A percentile compares a stretch with the other conserved stretches of the same genome.
These are phyloP conservation scores for Acanthamoeba rhysodes DNA, from an alignment of 208 protist genomes.

Conservation along the genomic window DNA sequence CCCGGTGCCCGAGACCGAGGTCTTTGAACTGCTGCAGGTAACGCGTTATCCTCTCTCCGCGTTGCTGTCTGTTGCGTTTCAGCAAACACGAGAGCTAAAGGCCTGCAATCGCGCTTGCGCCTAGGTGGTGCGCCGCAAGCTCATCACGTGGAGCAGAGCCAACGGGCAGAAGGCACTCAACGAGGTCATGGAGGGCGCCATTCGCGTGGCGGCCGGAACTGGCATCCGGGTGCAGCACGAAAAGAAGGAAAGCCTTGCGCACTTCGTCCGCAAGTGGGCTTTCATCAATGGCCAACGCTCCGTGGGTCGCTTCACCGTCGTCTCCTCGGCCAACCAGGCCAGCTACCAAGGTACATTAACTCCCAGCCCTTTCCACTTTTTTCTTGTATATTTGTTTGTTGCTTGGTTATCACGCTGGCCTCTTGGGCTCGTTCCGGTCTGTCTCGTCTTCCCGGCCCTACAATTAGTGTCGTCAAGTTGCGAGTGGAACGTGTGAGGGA, in stretches of 20 bases:
- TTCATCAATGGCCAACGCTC: conserved; percentile 80
- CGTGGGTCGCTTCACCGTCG: conserved; percentile 80
- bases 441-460: too few relatives aligned
- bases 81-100: not conserved
- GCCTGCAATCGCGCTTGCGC: not conserved
- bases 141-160: conserved; percentile 73
- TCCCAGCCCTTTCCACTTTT: not conserved
- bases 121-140: conserved; percentile 75
- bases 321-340: conserved; percentile 48
- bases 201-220: conserved; percentile 81
- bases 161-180: conserved; percentile 68
- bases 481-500: not conserved
- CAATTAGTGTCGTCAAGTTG: not conserved
- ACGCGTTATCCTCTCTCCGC: not conserved
- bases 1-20: conserved; percentile 83
- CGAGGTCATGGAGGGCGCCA: conserved; percentile 82
- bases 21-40: conserved; percentile 86
- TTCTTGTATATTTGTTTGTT: not conserved
- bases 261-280: conserved; percentile 77
- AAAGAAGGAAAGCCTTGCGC: not conserved
- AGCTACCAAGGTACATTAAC: not conserved
- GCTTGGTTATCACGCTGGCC: too few relatives aligned
- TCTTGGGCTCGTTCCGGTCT: too few relatives aligned
- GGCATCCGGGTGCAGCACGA: conserved; percentile 46
- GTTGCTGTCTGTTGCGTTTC: not conserved